Evolutionary conservation across 768 basidiomycete genomes (phyloP), one percentile per base, ranked within the genome.

Genomic region (Suillus occidentalis): DNA sequence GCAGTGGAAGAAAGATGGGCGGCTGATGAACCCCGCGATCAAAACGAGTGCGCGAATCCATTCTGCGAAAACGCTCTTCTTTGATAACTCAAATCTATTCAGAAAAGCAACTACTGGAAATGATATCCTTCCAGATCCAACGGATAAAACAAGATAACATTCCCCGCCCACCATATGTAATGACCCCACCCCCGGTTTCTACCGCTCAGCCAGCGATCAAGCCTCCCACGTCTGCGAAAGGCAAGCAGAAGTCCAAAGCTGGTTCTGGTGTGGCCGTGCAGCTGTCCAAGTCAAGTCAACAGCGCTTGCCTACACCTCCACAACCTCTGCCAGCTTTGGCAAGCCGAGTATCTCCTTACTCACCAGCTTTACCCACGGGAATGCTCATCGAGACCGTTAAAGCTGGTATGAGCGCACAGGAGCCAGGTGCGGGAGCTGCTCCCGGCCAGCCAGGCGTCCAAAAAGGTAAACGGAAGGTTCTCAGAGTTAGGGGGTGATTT

Each of bases 1-100:
- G 28, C 92, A 92, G 72, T 94, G 91, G 90, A 94, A 92, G 84
- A 90, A 89, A 75, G 89, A 93, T 65, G 92, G 84, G 0, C 71
- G 76, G 42, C 81, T 90, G 10, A 77, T 90, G 65, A 90, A 93
- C 71, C 80, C 84, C 3, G 72, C 75, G n/a, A 88, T 94, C 72
- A 88, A 85, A 79, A 90, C 88, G 39, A 94, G 92, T 94, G 73
- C 69, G 89, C 83, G 40, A 25, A 45, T 50, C 39, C 42, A 57
- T 70, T 34, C 4, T 22, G 34, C 47, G 40, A 49, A 34, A 36
- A 42, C 18, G 45, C 8, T 43, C 4, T 36, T n/a, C 31, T 53
- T 13, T 47, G 39, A 34, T 18, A 39, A 25, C 43, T 56, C 49
- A 28, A 10, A 40, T 56, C 53, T 61, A 50, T 65, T 61, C 75